Percentiles rank a stretch among this genome's conserved stretches.
Evolutionary conservation across 2,329 filamentous ascomycete genomes (phyloP).

Genomic region (Helotiales sp.): DNA sequence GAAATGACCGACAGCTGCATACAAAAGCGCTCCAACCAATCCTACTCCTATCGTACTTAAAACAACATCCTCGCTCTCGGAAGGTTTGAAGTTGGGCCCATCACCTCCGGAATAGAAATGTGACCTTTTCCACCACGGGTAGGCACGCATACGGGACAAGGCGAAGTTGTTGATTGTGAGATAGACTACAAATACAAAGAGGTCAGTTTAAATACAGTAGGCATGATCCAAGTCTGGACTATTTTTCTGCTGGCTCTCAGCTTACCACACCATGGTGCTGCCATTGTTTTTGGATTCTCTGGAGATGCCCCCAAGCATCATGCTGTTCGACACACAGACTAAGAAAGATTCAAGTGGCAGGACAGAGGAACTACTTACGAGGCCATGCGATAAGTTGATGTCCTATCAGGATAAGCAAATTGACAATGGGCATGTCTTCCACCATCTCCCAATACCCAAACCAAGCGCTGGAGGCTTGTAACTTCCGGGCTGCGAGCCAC

Average conservation of each 20-base stretch:
- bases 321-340: too few relatives aligned
- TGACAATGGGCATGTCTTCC: constrained; percentile 65
- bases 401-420: constrained; percentile 56
- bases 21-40: constrained; percentile 51
- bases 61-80: constrained; percentile 58
- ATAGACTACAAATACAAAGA: constrained; percentile 48
- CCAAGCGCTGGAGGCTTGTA: constrained; percentile 30
- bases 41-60: constrained; percentile 62
- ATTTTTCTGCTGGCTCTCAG: neutral
- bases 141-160: constrained; percentile 29
- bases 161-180: constrained; percentile 58
- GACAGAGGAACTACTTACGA: neutral
- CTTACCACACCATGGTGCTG: neutral
- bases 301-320: too few relatives aligned
- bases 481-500: constrained; percentile 29
- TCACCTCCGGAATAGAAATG: constrained; percentile 63
- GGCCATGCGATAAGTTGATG: constrained; percentile 70
- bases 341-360: neutral
- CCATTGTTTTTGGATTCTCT: too few relatives aligned
- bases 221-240: neutral
- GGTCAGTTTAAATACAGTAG: neutral
- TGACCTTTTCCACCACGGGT: constrained; percentile 33
- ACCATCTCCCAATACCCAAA: constrained; percentile 48
- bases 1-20: constrained; percentile 48
- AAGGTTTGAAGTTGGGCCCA: constrained; percentile 62